Conservation (phyloP, 2,329 filamentous ascomycete species). For the Helminthosporium solani region DNA sequence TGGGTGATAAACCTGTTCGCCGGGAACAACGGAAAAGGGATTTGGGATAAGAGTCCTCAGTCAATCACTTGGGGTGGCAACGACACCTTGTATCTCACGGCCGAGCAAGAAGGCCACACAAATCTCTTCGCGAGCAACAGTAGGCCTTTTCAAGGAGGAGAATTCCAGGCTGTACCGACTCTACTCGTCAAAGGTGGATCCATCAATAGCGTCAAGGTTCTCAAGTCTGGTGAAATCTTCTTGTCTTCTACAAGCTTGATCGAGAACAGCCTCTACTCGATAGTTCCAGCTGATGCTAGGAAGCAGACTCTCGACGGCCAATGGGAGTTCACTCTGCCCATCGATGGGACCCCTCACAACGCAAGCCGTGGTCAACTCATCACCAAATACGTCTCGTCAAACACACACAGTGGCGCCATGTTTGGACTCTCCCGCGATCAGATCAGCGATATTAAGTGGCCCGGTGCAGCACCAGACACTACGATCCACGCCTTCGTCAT, state of each 20-base stretch:
- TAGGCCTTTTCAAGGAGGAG: slow-evolving; percentile 11
- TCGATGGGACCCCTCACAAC: slow-evolving; percentile 22
- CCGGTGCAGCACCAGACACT: slow-evolving; percentile 60
- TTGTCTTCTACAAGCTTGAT: slow-evolving; percentile 67
- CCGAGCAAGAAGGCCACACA: slow-evolving; percentile 68
- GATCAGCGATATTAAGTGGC: slow-evolving; percentile 68
- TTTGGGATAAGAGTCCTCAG: slow-evolving; percentile 57
- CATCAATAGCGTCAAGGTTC: slow-evolving; percentile 50
- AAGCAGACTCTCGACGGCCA: not conserved
- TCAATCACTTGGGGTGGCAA: slow-evolving; percentile 54
- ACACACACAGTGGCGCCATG: slow-evolving; percentile 63
- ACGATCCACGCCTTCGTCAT: slow-evolving; percentile 70
- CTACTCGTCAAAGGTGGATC: slow-evolving; percentile 37
- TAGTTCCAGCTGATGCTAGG: slow-evolving; percentile 47
- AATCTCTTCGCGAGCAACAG: slow-evolving; percentile 52
- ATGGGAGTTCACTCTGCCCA: slow-evolving; percentile 19
- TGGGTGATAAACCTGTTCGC: slow-evolving; percentile 64
- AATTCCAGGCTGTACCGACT: slow-evolving; percentile 16
- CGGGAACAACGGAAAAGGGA: slow-evolving; percentile 61
- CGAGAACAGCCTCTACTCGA: slow-evolving; percentile 69
- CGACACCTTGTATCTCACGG: slow-evolving; percentile 67
- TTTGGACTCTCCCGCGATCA: slow-evolving; percentile 67
- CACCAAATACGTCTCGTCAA: slow-evolving; percentile 58
- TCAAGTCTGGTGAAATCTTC: slow-evolving; percentile 58
- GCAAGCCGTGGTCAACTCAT: slow-evolving; percentile 26